phyloP scores from a whole-genome alignment of 768 basidiomycete genomes.

The Erythrobasidium yunnanense region DNA sequence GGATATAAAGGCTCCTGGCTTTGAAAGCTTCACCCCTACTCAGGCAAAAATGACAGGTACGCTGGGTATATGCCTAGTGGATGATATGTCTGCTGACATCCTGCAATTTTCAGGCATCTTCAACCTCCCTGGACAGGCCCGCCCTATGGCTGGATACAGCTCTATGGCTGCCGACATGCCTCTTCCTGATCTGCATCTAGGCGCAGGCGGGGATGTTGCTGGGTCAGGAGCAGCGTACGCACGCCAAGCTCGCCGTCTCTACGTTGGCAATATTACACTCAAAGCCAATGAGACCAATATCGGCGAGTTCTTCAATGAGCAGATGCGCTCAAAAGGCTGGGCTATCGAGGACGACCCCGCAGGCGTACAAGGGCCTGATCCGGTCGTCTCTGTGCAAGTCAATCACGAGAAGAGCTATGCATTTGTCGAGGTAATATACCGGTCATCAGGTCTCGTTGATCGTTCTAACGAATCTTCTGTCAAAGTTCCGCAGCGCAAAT shows the following conservation, averaged over 20 bases:
- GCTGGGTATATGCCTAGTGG: conserved; percentile 29
- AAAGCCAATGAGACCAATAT: conserved; percentile 88
- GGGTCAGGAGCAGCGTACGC: conserved; percentile 44
- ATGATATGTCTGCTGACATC: conserved; percentile 8
- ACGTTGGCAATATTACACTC: conserved; percentile 91
- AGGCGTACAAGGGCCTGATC: conserved; percentile 61
- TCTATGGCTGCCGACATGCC: not conserved
- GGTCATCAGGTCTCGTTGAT: conserved; percentile 1
- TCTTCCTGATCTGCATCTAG: conserved; percentile 19
- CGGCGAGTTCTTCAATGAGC: conserved; percentile 84
- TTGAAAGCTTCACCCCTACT: conserved; percentile 85
- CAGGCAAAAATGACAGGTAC: conserved; percentile 97
- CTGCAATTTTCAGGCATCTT: conserved; percentile 93
- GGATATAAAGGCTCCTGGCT: conserved; percentile 92
- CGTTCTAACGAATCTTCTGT: conserved; percentile 8
- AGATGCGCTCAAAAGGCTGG: conserved; percentile 65
- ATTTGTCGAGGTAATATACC: conserved; percentile 69
- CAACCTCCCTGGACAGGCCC: conserved; percentile 68
- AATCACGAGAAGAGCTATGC: conserved; percentile 99
- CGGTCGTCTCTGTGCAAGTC: conserved; percentile 85
- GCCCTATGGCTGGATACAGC: conserved; percentile 46
- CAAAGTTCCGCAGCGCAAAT: conserved; percentile 91
- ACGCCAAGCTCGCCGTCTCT: conserved; percentile 84
- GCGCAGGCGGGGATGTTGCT: conserved; percentile 4
- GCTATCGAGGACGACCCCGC: conserved; percentile 38